These are phyloP conservation scores for Volvariella volvacea DNA, from an alignment of 1,284 basidiomycete genomes.

Conservation along the genomic window DNA sequence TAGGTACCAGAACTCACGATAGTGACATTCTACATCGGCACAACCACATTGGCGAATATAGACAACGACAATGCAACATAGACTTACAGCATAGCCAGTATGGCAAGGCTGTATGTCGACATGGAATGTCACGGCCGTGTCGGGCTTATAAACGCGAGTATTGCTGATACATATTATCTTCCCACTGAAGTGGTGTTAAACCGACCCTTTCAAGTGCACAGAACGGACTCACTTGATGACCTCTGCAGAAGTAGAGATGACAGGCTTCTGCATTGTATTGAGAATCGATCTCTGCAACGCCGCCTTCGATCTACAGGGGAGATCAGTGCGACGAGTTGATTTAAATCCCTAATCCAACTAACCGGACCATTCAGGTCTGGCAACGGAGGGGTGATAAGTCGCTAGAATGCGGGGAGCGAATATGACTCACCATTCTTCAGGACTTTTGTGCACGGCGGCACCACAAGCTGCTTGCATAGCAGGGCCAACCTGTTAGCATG, in stretches of 20 bases:
- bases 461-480: conserved; percentile 24
- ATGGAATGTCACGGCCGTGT: conserved; percentile 22
- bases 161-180: conserved; percentile 25
- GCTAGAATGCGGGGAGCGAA: not conserved
- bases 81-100: conserved; percentile 27
- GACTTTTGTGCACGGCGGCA: conserved; percentile 18
- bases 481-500: conserved; percentile 18
- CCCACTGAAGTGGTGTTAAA: conserved; percentile 16
- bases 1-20: conserved; percentile 19
- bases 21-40: conserved; percentile 21
- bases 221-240: conserved; percentile 18
- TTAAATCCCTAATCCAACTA: conserved; percentile 6
- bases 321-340: not conserved
- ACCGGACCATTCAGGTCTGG: conserved; percentile 24
- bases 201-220: not conserved
- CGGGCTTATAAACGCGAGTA: conserved; percentile 20
- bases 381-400: not conserved
- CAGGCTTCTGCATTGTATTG: conserved; percentile 25
- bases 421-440: conserved; percentile 18
- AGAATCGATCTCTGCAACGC: conserved; percentile 20
- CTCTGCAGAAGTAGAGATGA: conserved; percentile 29
- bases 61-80: not conserved
- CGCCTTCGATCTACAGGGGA: conserved; percentile 25
- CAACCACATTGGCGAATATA: not conserved
- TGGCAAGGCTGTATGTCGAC: conserved; percentile 28